These are phyloP conservation scores for Sedum album DNA, from an alignment of 164 flowering plant genomes.

Conservation along the genomic window DNA sequence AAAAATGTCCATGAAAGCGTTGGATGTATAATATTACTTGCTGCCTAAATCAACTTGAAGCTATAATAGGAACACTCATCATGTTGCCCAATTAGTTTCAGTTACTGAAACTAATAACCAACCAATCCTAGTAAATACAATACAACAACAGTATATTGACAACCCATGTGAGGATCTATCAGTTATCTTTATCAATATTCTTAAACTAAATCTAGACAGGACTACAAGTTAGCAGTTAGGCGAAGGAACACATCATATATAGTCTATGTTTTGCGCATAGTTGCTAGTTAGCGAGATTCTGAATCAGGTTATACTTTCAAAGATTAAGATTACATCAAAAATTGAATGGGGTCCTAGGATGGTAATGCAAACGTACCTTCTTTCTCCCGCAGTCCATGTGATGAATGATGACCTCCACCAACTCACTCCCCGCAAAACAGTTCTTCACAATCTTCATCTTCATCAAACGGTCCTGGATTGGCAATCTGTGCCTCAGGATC, in stretches of 20 bases:
- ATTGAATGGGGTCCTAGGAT: background rate
- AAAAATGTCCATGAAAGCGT: background rate
- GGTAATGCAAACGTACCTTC: constrained; percentile 35
- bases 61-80: background rate
- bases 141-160: background rate
- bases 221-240: too few species aligned
- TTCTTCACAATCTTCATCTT: constrained; percentile 83
- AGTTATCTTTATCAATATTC: too few species aligned
- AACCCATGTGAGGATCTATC: background rate
- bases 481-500: constrained; percentile 61
- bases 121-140: background rate
- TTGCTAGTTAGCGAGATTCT: background rate
- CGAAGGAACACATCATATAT: background rate
- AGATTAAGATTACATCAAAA: background rate
- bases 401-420: constrained; percentile 55
- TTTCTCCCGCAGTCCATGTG: constrained; percentile 56
- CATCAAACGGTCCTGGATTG: constrained; percentile 72
- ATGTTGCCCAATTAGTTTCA: background rate
- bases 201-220: too few species aligned
- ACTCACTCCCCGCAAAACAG: constrained; percentile 65
- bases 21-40: background rate
- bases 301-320: background rate
- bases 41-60: background rate
- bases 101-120: background rate
- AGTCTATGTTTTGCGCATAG: too few species aligned